These are phyloP conservation scores for Bruguiera parviflora DNA, from an alignment of 345 rosid genomes.

Conservation along the genomic window DNA sequence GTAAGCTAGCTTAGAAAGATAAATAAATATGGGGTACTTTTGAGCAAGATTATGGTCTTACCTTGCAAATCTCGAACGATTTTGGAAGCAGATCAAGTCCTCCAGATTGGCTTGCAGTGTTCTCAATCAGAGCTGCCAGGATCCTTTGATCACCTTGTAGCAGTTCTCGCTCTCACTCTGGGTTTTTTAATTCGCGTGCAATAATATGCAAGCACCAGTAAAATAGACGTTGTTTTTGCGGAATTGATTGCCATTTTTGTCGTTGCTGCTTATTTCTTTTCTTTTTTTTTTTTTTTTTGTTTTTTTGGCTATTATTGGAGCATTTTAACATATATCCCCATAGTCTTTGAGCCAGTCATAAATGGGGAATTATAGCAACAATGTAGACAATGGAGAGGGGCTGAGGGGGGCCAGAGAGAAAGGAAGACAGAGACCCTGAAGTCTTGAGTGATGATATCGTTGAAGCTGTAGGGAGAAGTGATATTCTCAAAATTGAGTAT, in stretches of 20 bases:
- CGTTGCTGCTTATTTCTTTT: too few species aligned
- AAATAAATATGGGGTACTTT: neutral
- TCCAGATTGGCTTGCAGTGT: conserved; percentile 18
- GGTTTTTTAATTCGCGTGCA: neutral
- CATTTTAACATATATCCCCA: neutral
- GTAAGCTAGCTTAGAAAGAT: too few species aligned
- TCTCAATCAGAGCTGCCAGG: conserved; percentile 44
- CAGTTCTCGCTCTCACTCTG: conserved; percentile 58
- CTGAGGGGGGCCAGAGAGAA: too few species aligned
- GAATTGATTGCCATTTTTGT: too few species aligned
- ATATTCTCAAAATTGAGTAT: conserved; percentile 41
- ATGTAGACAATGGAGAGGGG: too few species aligned
- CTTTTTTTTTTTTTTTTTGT: too few species aligned
- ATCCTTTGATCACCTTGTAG: conserved; percentile 50
- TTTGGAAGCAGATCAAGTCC: conserved; percentile 40
- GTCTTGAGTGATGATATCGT: conserved; percentile 41
- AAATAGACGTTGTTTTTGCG: neutral
- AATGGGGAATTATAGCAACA: neutral
- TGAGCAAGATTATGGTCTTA: conserved; percentile 9
- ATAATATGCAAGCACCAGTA: neutral
- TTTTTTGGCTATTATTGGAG: too few species aligned
- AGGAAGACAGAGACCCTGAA: conserved; percentile 33
- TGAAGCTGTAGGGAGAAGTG: conserved; percentile 52
- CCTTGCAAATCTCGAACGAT: conserved; percentile 54
- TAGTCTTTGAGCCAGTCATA: neutral